phyloP scores from a whole-genome alignment of 768 basidiomycete species.

The Trametes gibbosa region DNA sequence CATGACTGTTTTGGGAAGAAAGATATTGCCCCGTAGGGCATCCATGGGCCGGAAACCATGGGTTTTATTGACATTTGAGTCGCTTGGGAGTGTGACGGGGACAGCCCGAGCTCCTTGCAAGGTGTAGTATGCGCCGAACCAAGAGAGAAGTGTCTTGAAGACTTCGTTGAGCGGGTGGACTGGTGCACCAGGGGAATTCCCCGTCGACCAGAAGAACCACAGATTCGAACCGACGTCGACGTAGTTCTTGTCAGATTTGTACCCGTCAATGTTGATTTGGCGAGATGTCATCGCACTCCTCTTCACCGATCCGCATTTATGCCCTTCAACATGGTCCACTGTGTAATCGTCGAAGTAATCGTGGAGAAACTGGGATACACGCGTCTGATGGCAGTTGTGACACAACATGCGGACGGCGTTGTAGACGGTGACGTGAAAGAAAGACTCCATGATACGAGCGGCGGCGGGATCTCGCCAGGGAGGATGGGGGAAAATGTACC shows the following conservation, averaged over 20 bases:
- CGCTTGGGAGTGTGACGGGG: too few relatives aligned
- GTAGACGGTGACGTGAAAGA: conserved; percentile 5
- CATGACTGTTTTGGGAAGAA: too few relatives aligned
- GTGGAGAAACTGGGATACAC: conserved; percentile 14
- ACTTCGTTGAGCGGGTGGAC: neutral
- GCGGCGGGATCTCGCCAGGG: too few relatives aligned
- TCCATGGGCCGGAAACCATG: too few relatives aligned
- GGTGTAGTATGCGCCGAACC: neutral
- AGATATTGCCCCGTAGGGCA: too few relatives aligned
- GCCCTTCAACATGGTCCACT: neutral
- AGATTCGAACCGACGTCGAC: too few relatives aligned
- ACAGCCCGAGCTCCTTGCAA: too few relatives aligned
- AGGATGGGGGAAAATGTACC: too few relatives aligned
- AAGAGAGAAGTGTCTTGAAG: neutral
- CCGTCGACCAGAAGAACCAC: neutral
- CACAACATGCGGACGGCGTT: conserved; percentile 14
- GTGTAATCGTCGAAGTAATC: conserved; percentile 5
- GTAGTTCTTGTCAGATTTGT: too few relatives aligned
- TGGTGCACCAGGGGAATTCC: too few relatives aligned
- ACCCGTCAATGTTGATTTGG: neutral
- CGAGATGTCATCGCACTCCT: neutral
- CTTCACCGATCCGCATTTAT: neutral
- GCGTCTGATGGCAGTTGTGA: conserved; percentile 5
- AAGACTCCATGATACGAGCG: too few relatives aligned
- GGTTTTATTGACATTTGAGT: too few relatives aligned